phyloP scores from a whole-genome alignment of 2,329 filamentous ascomycete species.

The Aureobasidium melanogenum region DNA sequence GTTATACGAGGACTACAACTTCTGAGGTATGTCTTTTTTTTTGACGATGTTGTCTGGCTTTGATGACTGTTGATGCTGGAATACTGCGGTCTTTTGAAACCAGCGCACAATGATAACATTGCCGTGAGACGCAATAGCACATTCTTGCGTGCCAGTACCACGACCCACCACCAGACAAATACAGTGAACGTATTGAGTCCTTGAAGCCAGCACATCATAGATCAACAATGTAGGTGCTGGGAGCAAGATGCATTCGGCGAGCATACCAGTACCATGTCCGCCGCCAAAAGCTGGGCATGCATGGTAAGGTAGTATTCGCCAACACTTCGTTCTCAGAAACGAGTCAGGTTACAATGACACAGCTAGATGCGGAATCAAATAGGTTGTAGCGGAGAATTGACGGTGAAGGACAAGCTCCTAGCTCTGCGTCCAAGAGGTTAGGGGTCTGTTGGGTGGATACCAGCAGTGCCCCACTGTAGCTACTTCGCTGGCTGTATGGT shows the following conservation, averaged over 20 bases:
- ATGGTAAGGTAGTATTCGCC: conserved; percentile 18
- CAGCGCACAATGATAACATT: too few species aligned
- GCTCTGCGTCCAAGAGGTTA: background rate
- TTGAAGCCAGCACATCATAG: background rate
- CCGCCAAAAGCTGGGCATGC: background rate
- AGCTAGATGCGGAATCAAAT: background rate
- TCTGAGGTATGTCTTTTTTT: conserved; percentile 17
- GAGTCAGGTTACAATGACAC: background rate
- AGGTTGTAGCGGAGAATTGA: background rate
- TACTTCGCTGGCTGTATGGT: background rate
- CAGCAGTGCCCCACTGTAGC: too few species aligned
- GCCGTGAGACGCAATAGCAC: too few species aligned
- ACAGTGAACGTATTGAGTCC: background rate
- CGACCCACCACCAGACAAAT: background rate
- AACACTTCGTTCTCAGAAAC: background rate
- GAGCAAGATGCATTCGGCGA: background rate
- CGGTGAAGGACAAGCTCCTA: background rate
- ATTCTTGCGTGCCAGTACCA: background rate
- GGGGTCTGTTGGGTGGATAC: background rate
- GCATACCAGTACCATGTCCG: too few species aligned
- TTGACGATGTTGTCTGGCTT: background rate
- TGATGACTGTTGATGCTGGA: background rate
- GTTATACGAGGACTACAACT: conserved; percentile 44
- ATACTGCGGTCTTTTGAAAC: too few species aligned
- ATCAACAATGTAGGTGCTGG: background rate